Evolutionary conservation across 2,329 filamentous ascomycete genomes (phyloP).

Genomic region (Pyrenochaeta sp.): DNA sequence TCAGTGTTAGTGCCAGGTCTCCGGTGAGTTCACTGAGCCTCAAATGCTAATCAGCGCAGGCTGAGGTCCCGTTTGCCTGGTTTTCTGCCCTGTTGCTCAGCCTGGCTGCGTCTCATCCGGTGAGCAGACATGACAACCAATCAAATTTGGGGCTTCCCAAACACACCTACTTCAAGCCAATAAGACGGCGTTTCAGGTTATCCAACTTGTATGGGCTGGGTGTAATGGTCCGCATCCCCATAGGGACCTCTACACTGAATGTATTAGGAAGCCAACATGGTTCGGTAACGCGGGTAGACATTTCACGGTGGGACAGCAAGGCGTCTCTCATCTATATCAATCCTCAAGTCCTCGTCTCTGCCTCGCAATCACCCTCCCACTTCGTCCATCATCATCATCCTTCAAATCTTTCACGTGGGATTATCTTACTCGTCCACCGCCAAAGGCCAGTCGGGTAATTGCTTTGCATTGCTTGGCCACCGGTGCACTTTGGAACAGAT

Average conservation of each 20-base stretch:
- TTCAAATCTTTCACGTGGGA: neutral
- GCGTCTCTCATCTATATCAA: slow-evolving; percentile 19
- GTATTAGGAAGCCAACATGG: slow-evolving; percentile 16
- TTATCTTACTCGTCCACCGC: neutral
- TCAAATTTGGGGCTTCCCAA: slow-evolving; percentile 20
- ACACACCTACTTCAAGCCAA: slow-evolving; percentile 18
- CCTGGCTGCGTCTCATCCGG: slow-evolving; percentile 31
- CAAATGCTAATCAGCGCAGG: slow-evolving; percentile 4
- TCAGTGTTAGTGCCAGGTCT: slow-evolving; percentile 6
- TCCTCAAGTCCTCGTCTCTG: slow-evolving; percentile 18
- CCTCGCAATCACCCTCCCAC: slow-evolving; percentile 12
- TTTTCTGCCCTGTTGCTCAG: slow-evolving; percentile 15
- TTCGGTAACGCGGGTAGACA: slow-evolving; percentile 7
- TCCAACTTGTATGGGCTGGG: slow-evolving; percentile 6
- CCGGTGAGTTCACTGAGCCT: slow-evolving; percentile 31
- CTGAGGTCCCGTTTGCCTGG: slow-evolving; percentile 21
- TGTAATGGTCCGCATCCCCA: slow-evolving; percentile 5
- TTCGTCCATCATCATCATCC: slow-evolving; percentile 11
- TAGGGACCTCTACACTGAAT: slow-evolving; percentile 12
- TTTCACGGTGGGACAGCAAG: slow-evolving; percentile 10
- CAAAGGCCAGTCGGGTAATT: neutral
- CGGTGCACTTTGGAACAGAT: neutral
- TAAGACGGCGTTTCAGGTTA: slow-evolving; percentile 12
- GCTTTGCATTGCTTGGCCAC: slow-evolving; percentile 1
- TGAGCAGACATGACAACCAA: slow-evolving; percentile 19